Percentiles rank a stretch among this genome's conserved stretches.
Evolutionary conservation across 2,329 filamentous ascomycete species (phyloP).

Genomic region (Penicillium crustosum): DNA sequence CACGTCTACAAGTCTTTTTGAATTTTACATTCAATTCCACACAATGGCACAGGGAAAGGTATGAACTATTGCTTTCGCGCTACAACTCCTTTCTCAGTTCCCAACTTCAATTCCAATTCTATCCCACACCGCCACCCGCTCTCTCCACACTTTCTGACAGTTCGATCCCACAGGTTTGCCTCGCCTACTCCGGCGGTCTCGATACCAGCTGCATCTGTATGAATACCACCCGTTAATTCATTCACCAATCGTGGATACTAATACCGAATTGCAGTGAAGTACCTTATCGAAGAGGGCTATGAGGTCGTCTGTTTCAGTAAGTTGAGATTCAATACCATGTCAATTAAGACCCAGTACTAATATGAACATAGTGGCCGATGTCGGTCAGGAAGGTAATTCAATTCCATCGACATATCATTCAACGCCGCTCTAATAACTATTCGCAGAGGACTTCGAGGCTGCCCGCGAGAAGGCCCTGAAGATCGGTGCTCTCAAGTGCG

Average conservation of each 20-base stretch:
- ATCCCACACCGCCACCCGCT: conserved; percentile 18
- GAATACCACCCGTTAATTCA: conserved; percentile 27
- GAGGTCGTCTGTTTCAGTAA: conserved; percentile 63
- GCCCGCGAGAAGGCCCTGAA: conserved; percentile 71
- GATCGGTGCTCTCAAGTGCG: conserved; percentile 66
- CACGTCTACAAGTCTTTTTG: conserved; percentile 10
- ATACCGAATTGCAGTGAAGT: conserved; percentile 35
- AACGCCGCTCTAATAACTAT: conserved; percentile 9
- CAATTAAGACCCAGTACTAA: conserved; percentile 13
- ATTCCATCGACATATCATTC: neutral
- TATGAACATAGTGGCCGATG: conserved; percentile 58
- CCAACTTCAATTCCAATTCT: neutral
- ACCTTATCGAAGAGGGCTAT: conserved; percentile 53
- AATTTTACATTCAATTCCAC: conserved; percentile 14
- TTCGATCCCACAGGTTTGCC: conserved; percentile 32
- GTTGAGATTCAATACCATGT: conserved; percentile 14
- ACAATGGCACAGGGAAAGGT: conserved; percentile 32
- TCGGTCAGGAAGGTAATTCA: conserved; percentile 62
- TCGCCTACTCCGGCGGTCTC: conserved; percentile 52
- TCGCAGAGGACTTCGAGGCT: conserved; percentile 66
- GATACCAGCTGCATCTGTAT: conserved; percentile 59
- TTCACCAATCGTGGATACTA: conserved; percentile 18
- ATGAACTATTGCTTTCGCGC: neutral
- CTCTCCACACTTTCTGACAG: conserved; percentile 17
- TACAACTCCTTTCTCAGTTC: neutral